Evolutionary conservation across 176 grass and related monocot species (phyloP), one percentile per base, ranked within the genome.

Genomic region (Rhynchospora pubera): DNA sequence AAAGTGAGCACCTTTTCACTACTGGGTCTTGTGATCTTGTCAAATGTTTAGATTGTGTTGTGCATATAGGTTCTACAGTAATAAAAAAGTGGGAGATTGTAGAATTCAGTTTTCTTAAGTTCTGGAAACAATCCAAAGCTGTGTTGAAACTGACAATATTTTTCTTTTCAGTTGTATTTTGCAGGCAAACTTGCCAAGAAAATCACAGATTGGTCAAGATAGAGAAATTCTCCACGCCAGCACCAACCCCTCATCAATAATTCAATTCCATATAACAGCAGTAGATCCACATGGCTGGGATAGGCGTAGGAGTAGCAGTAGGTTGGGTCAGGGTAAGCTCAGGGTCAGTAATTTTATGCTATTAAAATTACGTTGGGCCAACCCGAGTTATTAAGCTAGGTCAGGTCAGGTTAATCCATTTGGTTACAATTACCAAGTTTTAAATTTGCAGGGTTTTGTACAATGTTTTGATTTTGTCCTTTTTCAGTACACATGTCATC

Each of bases 161-260:
- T 26, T 75, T 51, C 47, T 1, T 19, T 75, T 75, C 5, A 53
- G 70, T 16, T 52, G 46, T 13, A 75, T 75, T 53, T 24, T 51
- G 26, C 2, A 26, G 9, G 13, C 21, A 52, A 52, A 51, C 19
- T 75, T 75, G 23, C 52, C 47, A 19, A 14, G 15, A 74, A 74
- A 24, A 73, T 26, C 46, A 24, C 10, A 9, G 45, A 74, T 28
- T 52, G 46, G 28, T 50, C 10, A 8, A 75, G 46, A 75, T 15
- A 74, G 65, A 74, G 44, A 74, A 74, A 18, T 75, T 75, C 9
- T n/a, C 44, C 15, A 75, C 28, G 71, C 22, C 47, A 75, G 47
- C 11, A 53, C 47, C 5, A 23, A 61, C 13, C 26, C 22, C 22
- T 26, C 47, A 75, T 75, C 11, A 22, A 30, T 9, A 52, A 53